phyloP scores from a whole-genome alignment of 768 basidiomycete species.

The Trametes maxima region DNA sequence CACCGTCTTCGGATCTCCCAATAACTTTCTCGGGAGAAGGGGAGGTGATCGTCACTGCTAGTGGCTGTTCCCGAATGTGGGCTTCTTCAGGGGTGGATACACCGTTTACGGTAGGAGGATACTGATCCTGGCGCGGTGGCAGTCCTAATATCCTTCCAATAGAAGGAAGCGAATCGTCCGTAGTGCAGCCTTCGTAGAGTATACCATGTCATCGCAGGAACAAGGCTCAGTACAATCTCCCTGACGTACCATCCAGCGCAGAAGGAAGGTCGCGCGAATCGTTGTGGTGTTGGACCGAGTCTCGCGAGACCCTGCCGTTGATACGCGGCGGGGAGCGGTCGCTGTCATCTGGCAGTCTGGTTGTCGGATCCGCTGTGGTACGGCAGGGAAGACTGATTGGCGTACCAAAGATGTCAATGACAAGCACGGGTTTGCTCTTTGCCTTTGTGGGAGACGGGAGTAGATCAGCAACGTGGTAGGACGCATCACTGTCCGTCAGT shows the following conservation, averaged over 20 bases:
- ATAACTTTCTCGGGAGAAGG: not conserved
- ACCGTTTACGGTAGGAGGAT: not conserved
- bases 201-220: not conserved
- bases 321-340: not conserved
- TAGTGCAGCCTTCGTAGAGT: not conserved
- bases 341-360: not conserved
- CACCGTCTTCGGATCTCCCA: conserved; percentile 31
- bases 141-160: conserved; percentile 4
- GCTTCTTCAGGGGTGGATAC: not conserved
- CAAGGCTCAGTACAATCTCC: not conserved
- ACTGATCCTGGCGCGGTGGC: not conserved
- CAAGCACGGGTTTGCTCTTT: not conserved
- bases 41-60: not conserved
- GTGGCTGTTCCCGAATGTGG: not conserved
- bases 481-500: conserved; percentile 19
- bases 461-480: not conserved
- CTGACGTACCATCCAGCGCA: not conserved
- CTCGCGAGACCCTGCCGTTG: too few species aligned
- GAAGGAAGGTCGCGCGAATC: not conserved
- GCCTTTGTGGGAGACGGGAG: not conserved
- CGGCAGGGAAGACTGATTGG: not conserved
- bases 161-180: conserved; percentile 15
- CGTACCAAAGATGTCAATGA: conserved; percentile 13
- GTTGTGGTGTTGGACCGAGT: not conserved
- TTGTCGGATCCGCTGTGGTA: not conserved